Conservation (phyloP, 805 yeast species). For the Isabelozyma rhagii region DNA sequence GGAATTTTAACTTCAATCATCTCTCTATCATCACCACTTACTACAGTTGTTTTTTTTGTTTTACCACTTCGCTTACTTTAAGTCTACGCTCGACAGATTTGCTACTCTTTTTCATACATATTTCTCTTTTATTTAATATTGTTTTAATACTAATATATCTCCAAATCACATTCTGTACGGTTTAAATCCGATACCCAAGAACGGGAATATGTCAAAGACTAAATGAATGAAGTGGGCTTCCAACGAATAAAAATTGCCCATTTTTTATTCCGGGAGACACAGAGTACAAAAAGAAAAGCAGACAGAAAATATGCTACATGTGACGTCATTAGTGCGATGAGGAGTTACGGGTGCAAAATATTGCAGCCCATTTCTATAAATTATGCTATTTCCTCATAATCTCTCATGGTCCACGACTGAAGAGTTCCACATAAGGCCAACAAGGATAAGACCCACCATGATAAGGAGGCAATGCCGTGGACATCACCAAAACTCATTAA, state of each 20-base stretch:
- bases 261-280: not conserved
- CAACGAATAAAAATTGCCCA: not conserved
- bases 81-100: not conserved
- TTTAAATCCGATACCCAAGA: not conserved
- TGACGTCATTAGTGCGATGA: not conserved
- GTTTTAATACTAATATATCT: not conserved
- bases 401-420: slow-evolving; percentile 25
- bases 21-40: not conserved
- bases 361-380: slow-evolving; percentile 3
- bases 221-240: not conserved
- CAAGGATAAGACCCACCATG: slow-evolving; percentile 33
- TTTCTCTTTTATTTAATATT: not conserved
- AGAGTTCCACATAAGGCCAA: slow-evolving; percentile 25
- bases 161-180: not conserved
- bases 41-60: not conserved
- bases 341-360: not conserved
- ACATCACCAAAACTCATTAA: slow-evolving; percentile 31
- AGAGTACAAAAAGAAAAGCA: not conserved
- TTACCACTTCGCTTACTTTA: not conserved
- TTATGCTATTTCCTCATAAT: slow-evolving; percentile 16
- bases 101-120: not conserved
- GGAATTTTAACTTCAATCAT: not conserved
- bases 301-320: too few species aligned
- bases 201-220: not conserved
- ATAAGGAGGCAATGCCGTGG: slow-evolving; percentile 21